Percentiles rank a stretch among this genome's conserved stretches.
Evolutionary conservation across 202 grass and related monocot species (phyloP).

Genomic region (Cymbopogon flexuosus): DNA sequence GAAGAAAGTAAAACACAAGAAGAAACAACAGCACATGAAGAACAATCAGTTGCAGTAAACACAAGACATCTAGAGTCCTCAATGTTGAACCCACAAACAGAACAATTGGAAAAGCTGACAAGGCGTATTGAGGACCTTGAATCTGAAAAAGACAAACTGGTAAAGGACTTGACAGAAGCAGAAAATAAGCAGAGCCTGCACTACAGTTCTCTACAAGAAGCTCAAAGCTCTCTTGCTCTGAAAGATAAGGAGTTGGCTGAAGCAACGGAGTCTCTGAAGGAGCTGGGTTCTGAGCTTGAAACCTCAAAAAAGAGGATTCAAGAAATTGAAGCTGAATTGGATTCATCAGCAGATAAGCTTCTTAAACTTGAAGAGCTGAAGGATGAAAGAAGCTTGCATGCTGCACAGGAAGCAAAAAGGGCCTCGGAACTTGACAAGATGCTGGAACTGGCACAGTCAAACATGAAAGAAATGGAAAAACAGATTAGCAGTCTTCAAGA

Average conservation of each 20-base stretch:
- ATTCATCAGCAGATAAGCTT: conserved; percentile 47
- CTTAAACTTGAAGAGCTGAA: conserved; percentile 61
- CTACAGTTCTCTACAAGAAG: conserved; percentile 63
- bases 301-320: conserved; percentile 59
- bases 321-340: conserved; percentile 57
- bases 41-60: conserved; percentile 29
- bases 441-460: conserved; percentile 46
- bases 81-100: conserved; percentile 43
- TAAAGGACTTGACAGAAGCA: conserved; percentile 57
- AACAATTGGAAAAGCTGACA: conserved; percentile 45
- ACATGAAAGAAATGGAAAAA: conserved; percentile 67
- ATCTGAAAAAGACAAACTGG: conserved; percentile 52
- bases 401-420: conserved; percentile 64
- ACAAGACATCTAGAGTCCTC: conserved; percentile 34
- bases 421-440: conserved; percentile 72
- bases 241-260: conserved; percentile 70
- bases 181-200: conserved; percentile 68
- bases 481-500: conserved; percentile 56
- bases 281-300: conserved; percentile 51
- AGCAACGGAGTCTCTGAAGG: conserved; percentile 47
- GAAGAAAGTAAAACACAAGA: conserved; percentile 34
- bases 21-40: conserved; percentile 33
- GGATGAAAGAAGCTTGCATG: conserved; percentile 62
- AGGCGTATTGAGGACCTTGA: conserved; percentile 72
- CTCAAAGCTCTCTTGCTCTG: conserved; percentile 43